These are phyloP conservation scores for Mycena belliarum DNA, from an alignment of 768 basidiomycete species.

Conservation along the genomic window DNA sequence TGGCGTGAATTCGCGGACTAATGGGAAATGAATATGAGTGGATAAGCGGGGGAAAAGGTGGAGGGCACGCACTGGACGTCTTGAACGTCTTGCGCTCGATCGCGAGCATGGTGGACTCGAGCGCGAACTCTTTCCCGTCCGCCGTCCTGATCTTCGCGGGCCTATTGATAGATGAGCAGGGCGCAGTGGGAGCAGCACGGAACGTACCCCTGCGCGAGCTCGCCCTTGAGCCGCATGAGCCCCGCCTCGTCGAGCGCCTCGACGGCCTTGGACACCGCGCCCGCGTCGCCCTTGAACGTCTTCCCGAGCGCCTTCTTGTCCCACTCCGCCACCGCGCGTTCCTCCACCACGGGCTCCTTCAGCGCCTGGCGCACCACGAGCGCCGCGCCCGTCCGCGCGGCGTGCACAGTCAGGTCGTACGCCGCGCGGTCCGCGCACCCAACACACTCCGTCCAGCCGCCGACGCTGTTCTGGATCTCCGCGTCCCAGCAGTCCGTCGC, in stretches of 20 bases:
- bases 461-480: slow-evolving; percentile 87
- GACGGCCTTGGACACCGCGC: slow-evolving; percentile 60
- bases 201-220: slow-evolving; percentile 74
- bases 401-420: slow-evolving; percentile 92
- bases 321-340: slow-evolving; percentile 77
- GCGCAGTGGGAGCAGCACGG: not conserved
- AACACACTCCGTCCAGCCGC: slow-evolving; percentile 95
- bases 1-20: slow-evolving; percentile 93
- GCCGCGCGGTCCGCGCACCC: slow-evolving; percentile 98
- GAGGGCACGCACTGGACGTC: slow-evolving; percentile 66
- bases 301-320: slow-evolving; percentile 90
- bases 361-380: slow-evolving; percentile 86
- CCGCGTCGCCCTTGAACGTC: slow-evolving; percentile 85
- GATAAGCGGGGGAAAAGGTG: not conserved
- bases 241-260: slow-evolving; percentile 65
- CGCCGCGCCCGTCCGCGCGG: slow-evolving; percentile 78
- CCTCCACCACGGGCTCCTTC: slow-evolving; percentile 80
- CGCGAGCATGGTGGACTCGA: slow-evolving; percentile 73
- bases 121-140: slow-evolving; percentile 66
- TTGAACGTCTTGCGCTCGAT: slow-evolving; percentile 86
- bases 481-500: slow-evolving; percentile 99
- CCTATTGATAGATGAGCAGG: slow-evolving; percentile 31
- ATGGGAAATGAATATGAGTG: not conserved
- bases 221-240: slow-evolving; percentile 64
- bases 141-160: slow-evolving; percentile 54